phyloP scores from a whole-genome alignment of 2,329 filamentous ascomycete genomes.

The Ceratocystis lukuohia region DNA sequence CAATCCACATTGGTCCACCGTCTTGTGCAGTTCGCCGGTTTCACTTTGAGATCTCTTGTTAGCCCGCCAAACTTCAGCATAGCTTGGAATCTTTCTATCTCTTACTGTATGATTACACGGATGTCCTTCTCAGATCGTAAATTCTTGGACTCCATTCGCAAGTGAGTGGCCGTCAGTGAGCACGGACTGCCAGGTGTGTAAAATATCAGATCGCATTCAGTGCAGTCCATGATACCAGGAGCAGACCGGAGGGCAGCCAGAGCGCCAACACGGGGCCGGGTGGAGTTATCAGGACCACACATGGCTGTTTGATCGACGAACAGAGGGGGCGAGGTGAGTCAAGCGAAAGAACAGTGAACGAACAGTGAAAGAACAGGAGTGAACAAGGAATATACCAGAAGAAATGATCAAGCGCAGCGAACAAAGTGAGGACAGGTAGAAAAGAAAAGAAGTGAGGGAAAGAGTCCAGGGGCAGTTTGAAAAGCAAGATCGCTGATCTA shows the following conservation, averaged over 20 bases:
- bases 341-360: no score
- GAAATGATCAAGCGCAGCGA: no score
- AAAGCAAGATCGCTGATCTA: not conserved
- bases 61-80: not conserved
- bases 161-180: constrained; percentile 31
- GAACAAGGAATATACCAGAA: no score
- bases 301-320: constrained; percentile 24
- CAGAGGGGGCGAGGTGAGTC: no score
- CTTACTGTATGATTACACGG: constrained; percentile 35
- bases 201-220: constrained; percentile 31
- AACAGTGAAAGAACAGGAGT: no score
- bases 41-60: constrained; percentile 4
- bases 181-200: constrained; percentile 31
- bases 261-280: constrained; percentile 33
- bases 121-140: constrained; percentile 21
- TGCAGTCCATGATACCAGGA: constrained; percentile 16
- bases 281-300: constrained; percentile 33
- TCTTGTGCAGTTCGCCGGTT: constrained; percentile 22
- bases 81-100: not conserved
- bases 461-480: not conserved
- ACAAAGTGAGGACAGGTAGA: not conserved
- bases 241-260: constrained; percentile 32
- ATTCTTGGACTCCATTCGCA: constrained; percentile 29
- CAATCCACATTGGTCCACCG: constrained; percentile 33
- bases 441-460: not conserved